These are phyloP conservation scores for Filobasidium uniguttulatum DNA, from an alignment of 1,284 basidiomycete species.

Conservation along the genomic window DNA sequence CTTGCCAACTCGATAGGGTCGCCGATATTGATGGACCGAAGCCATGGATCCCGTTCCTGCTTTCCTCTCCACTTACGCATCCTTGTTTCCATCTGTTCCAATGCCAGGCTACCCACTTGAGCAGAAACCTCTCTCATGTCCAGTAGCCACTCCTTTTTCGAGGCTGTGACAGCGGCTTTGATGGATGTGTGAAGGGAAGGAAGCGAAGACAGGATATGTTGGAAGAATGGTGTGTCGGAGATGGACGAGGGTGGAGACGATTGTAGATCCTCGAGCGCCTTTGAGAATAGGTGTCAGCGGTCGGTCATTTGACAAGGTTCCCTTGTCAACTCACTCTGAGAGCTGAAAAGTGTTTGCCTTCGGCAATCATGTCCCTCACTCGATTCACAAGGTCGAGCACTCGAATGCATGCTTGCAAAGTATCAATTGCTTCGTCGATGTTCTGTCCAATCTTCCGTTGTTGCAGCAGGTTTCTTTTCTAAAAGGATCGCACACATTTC, in stretches of 20 bases:
- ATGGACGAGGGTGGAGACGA: slow-evolving; percentile 77
- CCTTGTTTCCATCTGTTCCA: slow-evolving; percentile 78
- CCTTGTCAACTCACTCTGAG: slow-evolving; percentile 56
- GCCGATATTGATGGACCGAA: slow-evolving; percentile 50
- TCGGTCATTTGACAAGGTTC: slow-evolving; percentile 18
- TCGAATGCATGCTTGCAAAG: slow-evolving; percentile 77
- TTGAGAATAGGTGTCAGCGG: slow-evolving; percentile 4
- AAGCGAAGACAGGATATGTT: slow-evolving; percentile 76
- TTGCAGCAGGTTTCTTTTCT: slow-evolving; percentile 72
- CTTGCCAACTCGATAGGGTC: slow-evolving; percentile 87
- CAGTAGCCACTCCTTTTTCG: slow-evolving; percentile 93
- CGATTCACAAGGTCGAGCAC: slow-evolving; percentile 90
- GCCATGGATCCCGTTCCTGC: slow-evolving; percentile 62
- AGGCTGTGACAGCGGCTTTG: slow-evolving; percentile 82
- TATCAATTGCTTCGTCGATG: slow-evolving; percentile 91
- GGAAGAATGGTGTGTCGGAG: slow-evolving; percentile 85
- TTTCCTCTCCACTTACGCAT: slow-evolving; percentile 70
- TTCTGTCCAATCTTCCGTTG: slow-evolving; percentile 83
- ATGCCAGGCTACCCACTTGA: slow-evolving; percentile 71
- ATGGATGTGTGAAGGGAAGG: slow-evolving; percentile 80
- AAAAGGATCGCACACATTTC: not conserved
- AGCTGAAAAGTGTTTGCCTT: slow-evolving; percentile 92
- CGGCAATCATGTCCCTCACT: slow-evolving; percentile 79
- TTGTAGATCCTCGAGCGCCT: slow-evolving; percentile 90
- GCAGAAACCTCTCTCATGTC: slow-evolving; percentile 83